Percentiles rank a stretch among this genome's conserved stretches.
These are phyloP conservation scores for Crithidia fasciculata DNA, from an alignment of 208 protist species.

Conservation along the genomic window DNA sequence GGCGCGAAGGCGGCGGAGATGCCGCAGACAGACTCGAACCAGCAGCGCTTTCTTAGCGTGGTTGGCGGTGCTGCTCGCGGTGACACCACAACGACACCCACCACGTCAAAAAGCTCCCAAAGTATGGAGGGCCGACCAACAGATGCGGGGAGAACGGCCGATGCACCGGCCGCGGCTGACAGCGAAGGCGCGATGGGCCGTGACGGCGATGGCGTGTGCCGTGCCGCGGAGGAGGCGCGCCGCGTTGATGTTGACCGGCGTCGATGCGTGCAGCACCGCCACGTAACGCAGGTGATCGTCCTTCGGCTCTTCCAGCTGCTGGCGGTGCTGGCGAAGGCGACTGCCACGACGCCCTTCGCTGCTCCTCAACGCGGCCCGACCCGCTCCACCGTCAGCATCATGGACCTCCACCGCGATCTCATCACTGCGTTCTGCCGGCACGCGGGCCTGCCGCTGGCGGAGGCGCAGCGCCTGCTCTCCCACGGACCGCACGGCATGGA, in stretches of 20 bases:
- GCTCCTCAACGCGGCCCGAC: neutral
- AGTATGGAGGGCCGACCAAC: too few species aligned
- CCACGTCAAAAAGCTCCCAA: too few species aligned
- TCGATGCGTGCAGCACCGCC: constrained; percentile 7
- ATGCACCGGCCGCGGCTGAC: neutral
- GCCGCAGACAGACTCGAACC: neutral
- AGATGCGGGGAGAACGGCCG: neutral
- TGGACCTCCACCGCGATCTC: neutral
- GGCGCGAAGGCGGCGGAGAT: neutral
- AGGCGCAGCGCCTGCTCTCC: neutral
- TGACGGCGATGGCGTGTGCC: neutral
- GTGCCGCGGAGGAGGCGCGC: constrained; percentile 2
- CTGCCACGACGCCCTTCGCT: neutral
- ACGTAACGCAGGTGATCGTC: constrained; percentile 2
- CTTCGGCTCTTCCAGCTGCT: constrained; percentile 19
- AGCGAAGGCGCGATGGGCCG: neutral
- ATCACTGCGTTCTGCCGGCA: constrained; percentile 2
- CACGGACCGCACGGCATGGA: neutral
- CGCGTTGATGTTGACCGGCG: constrained; percentile 8
- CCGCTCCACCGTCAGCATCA: neutral
- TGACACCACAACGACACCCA: too few species aligned
- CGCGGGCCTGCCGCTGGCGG: neutral
- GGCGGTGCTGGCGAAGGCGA: neutral
- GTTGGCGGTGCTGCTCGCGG: too few species aligned
- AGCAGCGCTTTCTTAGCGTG: neutral